Evolutionary conservation across 1,139 yeast genomes (phyloP), one percentile per base, ranked within the genome.

Genomic region (Scheffersomyces quercinus): DNA sequence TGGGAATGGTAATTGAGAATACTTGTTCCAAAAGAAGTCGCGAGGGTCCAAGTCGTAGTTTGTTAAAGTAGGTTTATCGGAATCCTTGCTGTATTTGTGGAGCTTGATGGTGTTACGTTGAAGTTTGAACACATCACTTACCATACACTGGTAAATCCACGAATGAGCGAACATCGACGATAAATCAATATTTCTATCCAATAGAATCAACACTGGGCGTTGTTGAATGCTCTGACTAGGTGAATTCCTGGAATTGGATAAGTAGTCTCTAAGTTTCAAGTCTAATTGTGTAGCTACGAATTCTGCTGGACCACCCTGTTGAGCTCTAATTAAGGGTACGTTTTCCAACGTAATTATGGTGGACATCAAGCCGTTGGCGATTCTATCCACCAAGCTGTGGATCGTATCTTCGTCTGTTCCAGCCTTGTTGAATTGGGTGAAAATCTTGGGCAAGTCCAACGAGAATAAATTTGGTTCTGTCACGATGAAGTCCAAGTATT

Each of bases 61-160:
- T 52, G 84, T 83, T 37, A 70, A 68, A 16, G 70, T 62, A 3
- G 63, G 59, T 28, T 62, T 54, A 16, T 67, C 66, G 36, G 62
- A 74, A 34, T 65, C 65, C 40, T 71, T 76, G 29, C 71, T 73
- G 36, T 57, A 60, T 41, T 76, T 73, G 20, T 64, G 60, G 28
- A 73, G 54, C 40, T 62, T 66, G 50, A 88, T 83, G 36, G 91
- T 81, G 64, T 91, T 91, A 59, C 96, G 79, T 53, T 83, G 80
- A 55, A 93, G 75, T 44, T 81, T 79, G 63, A 95, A 88, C 9
- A 90, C 95, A 62, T 93, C 99, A 57, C 91, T 87, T 12, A 93
- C 95, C 81, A 93, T 84, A 57, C 97, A 90, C 68, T 93, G 97
- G 62, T 93, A 93, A 41, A 95, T 90, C 98, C 99, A 91, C 5